Percentiles rank a stretch among this genome's conserved stretches.
Evolutionary conservation across 2,329 filamentous ascomycete genomes (phyloP).

Genomic region (Fusarium cicatricum): DNA sequence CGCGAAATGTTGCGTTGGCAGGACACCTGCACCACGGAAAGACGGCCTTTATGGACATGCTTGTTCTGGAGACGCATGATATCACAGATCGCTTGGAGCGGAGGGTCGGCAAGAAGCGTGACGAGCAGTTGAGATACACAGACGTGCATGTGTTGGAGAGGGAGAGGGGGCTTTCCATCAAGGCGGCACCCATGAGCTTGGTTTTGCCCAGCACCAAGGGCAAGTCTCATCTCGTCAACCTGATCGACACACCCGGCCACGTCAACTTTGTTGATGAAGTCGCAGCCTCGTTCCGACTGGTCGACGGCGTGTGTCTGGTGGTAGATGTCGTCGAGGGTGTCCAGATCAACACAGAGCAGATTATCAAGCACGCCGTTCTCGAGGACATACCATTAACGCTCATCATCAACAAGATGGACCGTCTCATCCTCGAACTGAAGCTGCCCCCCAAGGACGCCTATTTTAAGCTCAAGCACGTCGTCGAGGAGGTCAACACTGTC

Average conservation of each 20-base stretch:
- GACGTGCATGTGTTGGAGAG: constrained; percentile 90
- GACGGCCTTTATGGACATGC: constrained; percentile 98
- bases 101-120: constrained; percentile 79
- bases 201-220: constrained; percentile 87
- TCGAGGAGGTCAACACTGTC: constrained; percentile 96
- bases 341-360: constrained; percentile 96
- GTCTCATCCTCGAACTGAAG: constrained; percentile 92
- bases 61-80: constrained; percentile 94
- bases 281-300: constrained; percentile 83
- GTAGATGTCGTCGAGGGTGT: constrained; percentile 99
- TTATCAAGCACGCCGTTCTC: constrained; percentile 93
- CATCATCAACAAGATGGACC: constrained; percentile 97
- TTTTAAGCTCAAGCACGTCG: constrained; percentile 98
- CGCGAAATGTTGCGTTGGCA: constrained; percentile 88
- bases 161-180: constrained; percentile 89
- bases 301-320: constrained; percentile 90
- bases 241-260: constrained; percentile 95
- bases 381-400: constrained; percentile 89
- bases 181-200: constrained; percentile 92
- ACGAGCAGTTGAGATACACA: constrained; percentile 94
- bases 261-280: constrained; percentile 99
- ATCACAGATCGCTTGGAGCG: constrained; percentile 81
- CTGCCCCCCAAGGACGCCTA: constrained; percentile 95
- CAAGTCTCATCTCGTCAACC: constrained; percentile 94
- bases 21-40: constrained; percentile 98